Conservation (phyloP, 2,329 filamentous ascomycete species). For the Penicillium janthinellum region DNA sequence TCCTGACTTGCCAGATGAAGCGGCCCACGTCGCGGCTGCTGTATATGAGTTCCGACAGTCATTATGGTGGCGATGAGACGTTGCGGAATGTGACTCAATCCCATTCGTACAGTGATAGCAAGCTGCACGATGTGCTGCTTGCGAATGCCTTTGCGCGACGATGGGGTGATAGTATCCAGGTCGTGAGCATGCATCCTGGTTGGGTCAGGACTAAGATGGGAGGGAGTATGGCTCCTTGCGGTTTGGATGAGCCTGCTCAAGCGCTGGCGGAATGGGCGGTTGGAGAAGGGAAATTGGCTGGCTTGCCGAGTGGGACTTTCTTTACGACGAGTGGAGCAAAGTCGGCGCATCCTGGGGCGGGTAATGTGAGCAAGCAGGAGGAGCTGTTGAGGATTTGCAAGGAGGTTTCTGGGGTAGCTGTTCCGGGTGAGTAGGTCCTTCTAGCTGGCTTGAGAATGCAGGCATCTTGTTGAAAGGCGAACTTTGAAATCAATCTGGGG, state of each 20-base stretch:
- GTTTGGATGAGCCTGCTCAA: conserved; percentile 50
- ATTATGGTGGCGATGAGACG: conserved; percentile 50
- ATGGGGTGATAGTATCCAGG: conserved; percentile 49
- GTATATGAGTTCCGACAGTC: conserved; percentile 56
- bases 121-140: conserved; percentile 59
- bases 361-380: conserved; percentile 32
- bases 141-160: conserved; percentile 56
- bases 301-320: conserved; percentile 20
- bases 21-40: conserved; percentile 52
- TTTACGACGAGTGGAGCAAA: conserved; percentile 26
- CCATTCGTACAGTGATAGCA: conserved; percentile 57
- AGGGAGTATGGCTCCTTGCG: conserved; percentile 50
- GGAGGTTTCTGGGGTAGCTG: conserved; percentile 27
- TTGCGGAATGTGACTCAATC: conserved; percentile 39
- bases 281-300: conserved; percentile 25
- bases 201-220: conserved; percentile 61
- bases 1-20: conserved; percentile 55
- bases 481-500: neutral
- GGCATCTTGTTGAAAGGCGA: neutral
- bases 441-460: neutral
- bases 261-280: conserved; percentile 52
- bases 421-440: conserved; percentile 5
- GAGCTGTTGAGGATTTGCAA: conserved; percentile 30
- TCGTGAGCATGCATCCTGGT: conserved; percentile 55
- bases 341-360: conserved; percentile 28